Evolutionary conservation across 2,329 filamentous ascomycete species (phyloP).

Genomic region (Diaporthe caulivora): DNA sequence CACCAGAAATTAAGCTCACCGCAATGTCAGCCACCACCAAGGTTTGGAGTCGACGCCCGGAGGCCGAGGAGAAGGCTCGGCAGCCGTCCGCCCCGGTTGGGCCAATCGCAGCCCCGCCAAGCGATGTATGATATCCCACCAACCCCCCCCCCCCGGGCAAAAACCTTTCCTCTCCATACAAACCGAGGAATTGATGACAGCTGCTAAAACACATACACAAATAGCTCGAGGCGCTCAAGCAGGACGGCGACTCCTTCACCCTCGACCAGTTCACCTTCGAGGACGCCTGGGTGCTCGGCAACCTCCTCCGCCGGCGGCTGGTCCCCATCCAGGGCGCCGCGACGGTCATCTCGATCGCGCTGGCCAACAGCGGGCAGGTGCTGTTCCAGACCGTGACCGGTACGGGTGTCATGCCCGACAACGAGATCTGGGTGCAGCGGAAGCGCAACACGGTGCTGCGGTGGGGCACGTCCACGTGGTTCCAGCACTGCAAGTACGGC

Average conservation of each 20-base stretch:
- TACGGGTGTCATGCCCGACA: slow-evolving; percentile 76
- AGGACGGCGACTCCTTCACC: slow-evolving; percentile 57
- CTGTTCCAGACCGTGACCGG: slow-evolving; percentile 79
- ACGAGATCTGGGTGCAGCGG: slow-evolving; percentile 76
- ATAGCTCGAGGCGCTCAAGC: slow-evolving; percentile 48
- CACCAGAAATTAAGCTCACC: neutral
- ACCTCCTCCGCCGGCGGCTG: slow-evolving; percentile 73
- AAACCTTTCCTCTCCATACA: too few species aligned
- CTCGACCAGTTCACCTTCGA: slow-evolving; percentile 69
- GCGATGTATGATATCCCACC: slow-evolving; percentile 39
- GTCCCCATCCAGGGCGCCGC: slow-evolving; percentile 62
- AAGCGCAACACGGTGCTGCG: slow-evolving; percentile 80
- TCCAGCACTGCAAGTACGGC: slow-evolving; percentile 75
- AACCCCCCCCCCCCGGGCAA: neutral
- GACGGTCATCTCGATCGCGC: slow-evolving; percentile 73
- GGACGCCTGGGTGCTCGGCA: slow-evolving; percentile 75
- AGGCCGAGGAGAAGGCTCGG: slow-evolving; percentile 21
- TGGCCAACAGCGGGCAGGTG: slow-evolving; percentile 69
- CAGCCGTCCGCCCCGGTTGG: neutral
- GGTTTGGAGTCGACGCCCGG: slow-evolving; percentile 19
- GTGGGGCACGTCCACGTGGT: slow-evolving; percentile 79
- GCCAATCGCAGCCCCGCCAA: slow-evolving; percentile 40
- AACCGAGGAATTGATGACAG: too few species aligned
- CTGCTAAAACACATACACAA: neutral
- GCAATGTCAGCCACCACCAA: slow-evolving; percentile 18